Percentiles rank a stretch among this genome's conserved stretches.
Evolutionary conservation across 169 alveolate species (phyloP).

Genomic region (Babesia bovis): DNA sequence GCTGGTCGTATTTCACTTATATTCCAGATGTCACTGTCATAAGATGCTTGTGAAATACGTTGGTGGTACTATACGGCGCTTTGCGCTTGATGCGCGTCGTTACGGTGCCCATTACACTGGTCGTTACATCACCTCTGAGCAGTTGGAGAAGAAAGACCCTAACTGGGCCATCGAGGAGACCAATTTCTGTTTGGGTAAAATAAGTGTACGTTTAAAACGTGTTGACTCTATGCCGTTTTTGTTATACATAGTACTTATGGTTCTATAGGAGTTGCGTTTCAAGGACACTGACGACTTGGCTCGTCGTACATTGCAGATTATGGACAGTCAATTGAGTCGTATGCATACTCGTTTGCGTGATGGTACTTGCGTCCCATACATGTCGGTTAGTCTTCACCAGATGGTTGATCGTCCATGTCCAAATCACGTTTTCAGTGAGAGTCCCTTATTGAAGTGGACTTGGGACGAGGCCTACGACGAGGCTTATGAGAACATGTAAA

Average conservation of each 20-base stretch:
- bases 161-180: slow-evolving; percentile 92
- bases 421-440: slow-evolving; percentile 80
- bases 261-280: slow-evolving; percentile 71
- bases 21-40: neutral
- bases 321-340: slow-evolving; percentile 86
- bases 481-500: slow-evolving; percentile 83
- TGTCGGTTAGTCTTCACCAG: slow-evolving; percentile 82
- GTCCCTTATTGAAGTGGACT: slow-evolving; percentile 90
- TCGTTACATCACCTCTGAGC: slow-evolving; percentile 80
- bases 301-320: slow-evolving; percentile 85
- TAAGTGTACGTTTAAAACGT: slow-evolving; percentile 68
- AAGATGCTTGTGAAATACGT: slow-evolving; percentile 1
- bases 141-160: slow-evolving; percentile 82
- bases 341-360: slow-evolving; percentile 91
- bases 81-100: slow-evolving; percentile 53
- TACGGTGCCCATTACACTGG: slow-evolving; percentile 79
- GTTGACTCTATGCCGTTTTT: neutral
- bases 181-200: slow-evolving; percentile 89
- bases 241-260: neutral
- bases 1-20: neutral
- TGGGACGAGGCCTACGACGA: slow-evolving; percentile 93
- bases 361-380: slow-evolving; percentile 87
- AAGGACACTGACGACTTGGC: slow-evolving; percentile 87
- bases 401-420: slow-evolving; percentile 87
- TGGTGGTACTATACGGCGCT: slow-evolving; percentile 8